These are phyloP conservation scores for Priceomyces melissophilus DNA, from an alignment of 805 yeast genomes.

Conservation along the genomic window DNA sequence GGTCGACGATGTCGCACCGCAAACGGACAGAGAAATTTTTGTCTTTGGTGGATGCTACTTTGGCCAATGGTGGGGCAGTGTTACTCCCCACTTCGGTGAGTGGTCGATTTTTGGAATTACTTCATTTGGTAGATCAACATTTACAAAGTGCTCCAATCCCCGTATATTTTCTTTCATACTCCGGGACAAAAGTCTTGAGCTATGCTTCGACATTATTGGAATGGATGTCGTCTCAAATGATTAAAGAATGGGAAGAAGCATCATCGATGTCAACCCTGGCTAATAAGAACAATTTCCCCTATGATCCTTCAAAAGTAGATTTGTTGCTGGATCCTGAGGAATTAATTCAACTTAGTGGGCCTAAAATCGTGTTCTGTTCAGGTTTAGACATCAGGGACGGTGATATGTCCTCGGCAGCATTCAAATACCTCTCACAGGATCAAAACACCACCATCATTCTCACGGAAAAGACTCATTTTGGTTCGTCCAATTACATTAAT, in stretches of 20 bases:
- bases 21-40: slow-evolving; percentile 62
- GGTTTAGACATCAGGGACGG: slow-evolving; percentile 67
- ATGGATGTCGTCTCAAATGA: slow-evolving; percentile 91
- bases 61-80: slow-evolving; percentile 76
- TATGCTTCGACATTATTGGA: slow-evolving; percentile 89
- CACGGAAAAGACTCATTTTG: slow-evolving; percentile 59
- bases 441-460: slow-evolving; percentile 68
- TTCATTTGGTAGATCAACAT: slow-evolving; percentile 69
- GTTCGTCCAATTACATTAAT: slow-evolving; percentile 41
- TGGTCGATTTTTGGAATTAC: slow-evolving; percentile 76
- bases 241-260: slow-evolving; percentile 73
- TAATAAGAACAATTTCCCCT: slow-evolving; percentile 66
- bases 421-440: slow-evolving; percentile 55
- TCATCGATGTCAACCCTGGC: slow-evolving; percentile 15
- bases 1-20: slow-evolving; percentile 60
- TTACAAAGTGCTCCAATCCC: slow-evolving; percentile 61
- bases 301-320: slow-evolving; percentile 65
- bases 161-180: slow-evolving; percentile 68
- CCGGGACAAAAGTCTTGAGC: slow-evolving; percentile 72
- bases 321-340: slow-evolving; percentile 54
- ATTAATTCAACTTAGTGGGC: slow-evolving; percentile 53
- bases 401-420: slow-evolving; percentile 50
- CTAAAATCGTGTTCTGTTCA: slow-evolving; percentile 78
- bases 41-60: slow-evolving; percentile 58
- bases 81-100: slow-evolving; percentile 79